Percentiles rank a stretch among this genome's conserved stretches.
Conservation (phyloP, 768 basidiomycete genomes). For the Tylopilus felleus region DNA sequence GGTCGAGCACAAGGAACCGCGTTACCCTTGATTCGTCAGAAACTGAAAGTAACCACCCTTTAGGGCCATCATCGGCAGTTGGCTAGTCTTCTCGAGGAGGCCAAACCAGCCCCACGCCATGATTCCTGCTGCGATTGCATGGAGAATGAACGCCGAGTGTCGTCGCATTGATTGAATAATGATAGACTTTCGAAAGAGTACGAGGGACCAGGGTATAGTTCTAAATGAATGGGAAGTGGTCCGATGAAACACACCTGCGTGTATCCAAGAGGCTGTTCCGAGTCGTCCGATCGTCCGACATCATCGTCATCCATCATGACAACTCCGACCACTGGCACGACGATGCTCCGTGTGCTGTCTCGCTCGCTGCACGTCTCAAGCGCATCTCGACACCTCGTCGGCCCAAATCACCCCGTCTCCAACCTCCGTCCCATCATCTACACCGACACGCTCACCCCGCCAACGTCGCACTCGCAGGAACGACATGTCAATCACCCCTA, state of each 20-base stretch:
- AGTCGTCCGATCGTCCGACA: no score
- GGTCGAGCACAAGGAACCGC: background rate
- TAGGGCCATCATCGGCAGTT: slow-evolving; percentile 36
- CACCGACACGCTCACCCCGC: slow-evolving; percentile 47
- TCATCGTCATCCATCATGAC: background rate
- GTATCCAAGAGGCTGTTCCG: no score
- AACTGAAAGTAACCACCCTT: slow-evolving; percentile 69
- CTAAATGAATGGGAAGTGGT: background rate
- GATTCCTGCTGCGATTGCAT: slow-evolving; percentile 28
- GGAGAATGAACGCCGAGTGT: slow-evolving; percentile 26
- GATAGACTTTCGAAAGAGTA: background rate
- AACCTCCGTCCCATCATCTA: slow-evolving; percentile 80
- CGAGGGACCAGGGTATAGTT: background rate
- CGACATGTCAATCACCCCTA: slow-evolving; percentile 56
- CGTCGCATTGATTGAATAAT: slow-evolving; percentile 12
- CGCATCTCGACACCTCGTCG: slow-evolving; percentile 43
- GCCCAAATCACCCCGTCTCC: slow-evolving; percentile 74
- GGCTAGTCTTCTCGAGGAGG: slow-evolving; percentile 15
- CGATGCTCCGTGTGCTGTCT: background rate
- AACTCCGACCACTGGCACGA: background rate
- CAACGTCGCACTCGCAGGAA: slow-evolving; percentile 22
- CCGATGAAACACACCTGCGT: no score
- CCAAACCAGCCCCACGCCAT: slow-evolving; percentile 39
- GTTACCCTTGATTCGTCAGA: slow-evolving; percentile 72
- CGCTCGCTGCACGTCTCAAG: slow-evolving; percentile 26